phyloP scores from a whole-genome alignment of 2,329 filamentous ascomycete species.

The Claviceps monticola region DNA sequence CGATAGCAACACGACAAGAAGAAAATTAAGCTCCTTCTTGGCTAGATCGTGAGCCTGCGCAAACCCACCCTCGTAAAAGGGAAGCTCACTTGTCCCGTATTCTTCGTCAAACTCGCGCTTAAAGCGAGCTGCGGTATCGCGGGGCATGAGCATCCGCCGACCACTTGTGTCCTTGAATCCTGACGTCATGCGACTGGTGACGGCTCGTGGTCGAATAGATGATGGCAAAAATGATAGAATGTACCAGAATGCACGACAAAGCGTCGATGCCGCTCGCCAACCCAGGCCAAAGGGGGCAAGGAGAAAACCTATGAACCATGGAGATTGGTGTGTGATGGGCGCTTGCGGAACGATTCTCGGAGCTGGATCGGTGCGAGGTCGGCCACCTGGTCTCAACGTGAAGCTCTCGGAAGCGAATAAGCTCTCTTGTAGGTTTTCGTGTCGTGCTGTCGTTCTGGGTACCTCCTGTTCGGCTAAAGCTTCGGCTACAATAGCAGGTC shows the following conservation, averaged over 20 bases:
- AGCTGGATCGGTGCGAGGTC: conserved; percentile 45
- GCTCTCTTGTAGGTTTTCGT: conserved; percentile 60
- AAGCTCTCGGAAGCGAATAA: conserved; percentile 23
- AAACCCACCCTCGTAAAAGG: conserved; percentile 79
- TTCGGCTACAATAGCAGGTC: conserved; percentile 66
- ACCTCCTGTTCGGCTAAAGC: conserved; percentile 51
- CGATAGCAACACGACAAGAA: conserved; percentile 77
- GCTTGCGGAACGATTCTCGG: conserved; percentile 73
- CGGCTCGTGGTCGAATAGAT: conserved; percentile 38
- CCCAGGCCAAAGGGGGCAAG: conserved; percentile 71
- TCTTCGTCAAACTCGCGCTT: conserved; percentile 91
- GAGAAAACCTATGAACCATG: conserved; percentile 62
- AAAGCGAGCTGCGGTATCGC: conserved; percentile 79
- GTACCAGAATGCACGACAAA: conserved; percentile 62
- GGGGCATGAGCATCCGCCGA: conserved; percentile 63
- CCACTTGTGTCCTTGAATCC: conserved; percentile 49
- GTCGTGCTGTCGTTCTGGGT: conserved; percentile 47
- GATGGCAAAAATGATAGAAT: conserved; percentile 71
- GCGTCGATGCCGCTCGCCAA: conserved; percentile 54
- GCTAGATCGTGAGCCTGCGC: conserved; percentile 82
- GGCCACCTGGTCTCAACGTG: conserved; percentile 11
- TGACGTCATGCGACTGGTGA: conserved; percentile 37
- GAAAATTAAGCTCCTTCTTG: conserved; percentile 81
- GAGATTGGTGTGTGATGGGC: conserved; percentile 53
- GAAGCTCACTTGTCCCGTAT: conserved; percentile 58